Evolutionary conservation across 257 asterid genomes (phyloP).

Genomic region (Solanum appendiculatum): DNA sequence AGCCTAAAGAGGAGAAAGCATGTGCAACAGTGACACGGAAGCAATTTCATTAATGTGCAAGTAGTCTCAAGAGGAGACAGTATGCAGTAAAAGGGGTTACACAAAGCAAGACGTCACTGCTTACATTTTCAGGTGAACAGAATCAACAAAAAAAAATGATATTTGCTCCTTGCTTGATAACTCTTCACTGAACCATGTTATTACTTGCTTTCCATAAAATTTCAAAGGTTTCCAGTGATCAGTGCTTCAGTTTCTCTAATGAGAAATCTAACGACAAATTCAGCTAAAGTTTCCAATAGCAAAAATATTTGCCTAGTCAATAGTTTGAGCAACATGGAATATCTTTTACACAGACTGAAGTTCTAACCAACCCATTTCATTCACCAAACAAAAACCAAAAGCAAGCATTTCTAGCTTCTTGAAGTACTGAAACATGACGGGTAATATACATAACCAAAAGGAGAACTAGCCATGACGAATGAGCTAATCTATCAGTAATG

Average conservation of each 20-base stretch:
- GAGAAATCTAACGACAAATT: neutral
- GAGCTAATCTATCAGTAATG: neutral
- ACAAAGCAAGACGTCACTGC: neutral
- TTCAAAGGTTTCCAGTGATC: neutral
- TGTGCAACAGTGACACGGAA: neutral
- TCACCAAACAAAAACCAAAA: neutral
- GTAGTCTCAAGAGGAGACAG: neutral
- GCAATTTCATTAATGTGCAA: neutral
- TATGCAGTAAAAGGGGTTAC: neutral
- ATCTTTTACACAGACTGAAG: neutral
- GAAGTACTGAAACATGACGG: neutral
- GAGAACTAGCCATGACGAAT: neutral
- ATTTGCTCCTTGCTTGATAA: neutral
- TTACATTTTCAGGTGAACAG: neutral
- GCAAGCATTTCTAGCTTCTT: neutral
- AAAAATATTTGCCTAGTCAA: neutral
- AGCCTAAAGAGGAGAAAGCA: neutral
- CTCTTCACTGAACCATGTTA: neutral
- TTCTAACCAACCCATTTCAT: neutral
- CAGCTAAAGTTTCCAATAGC: neutral
- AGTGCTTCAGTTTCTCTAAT: neutral
- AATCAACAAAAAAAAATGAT: neutral
- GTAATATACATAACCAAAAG: neutral
- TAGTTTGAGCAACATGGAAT: neutral
- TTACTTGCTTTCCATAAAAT: neutral